Evolutionary conservation across 2,329 filamentous ascomycete genomes (phyloP).

Genomic region (Cylindrodendrum hubeiense): DNA sequence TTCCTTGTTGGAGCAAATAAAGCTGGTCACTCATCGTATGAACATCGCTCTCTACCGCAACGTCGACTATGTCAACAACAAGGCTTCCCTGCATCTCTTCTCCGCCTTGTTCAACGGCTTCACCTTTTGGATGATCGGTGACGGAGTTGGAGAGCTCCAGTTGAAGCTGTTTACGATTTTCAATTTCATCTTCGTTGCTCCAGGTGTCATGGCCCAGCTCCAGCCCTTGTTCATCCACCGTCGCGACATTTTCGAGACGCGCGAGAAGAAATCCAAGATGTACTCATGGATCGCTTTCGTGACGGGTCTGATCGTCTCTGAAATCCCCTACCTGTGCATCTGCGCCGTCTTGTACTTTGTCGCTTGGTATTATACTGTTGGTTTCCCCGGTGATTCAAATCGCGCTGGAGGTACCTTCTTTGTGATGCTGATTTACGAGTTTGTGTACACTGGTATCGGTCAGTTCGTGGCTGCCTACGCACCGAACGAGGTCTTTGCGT

Average conservation of each 20-base stretch:
- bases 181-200: constrained; percentile 73
- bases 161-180: constrained; percentile 70
- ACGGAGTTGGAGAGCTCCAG: constrained; percentile 64
- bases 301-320: constrained; percentile 62
- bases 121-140: constrained; percentile 70
- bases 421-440: constrained; percentile 70
- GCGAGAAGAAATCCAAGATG: constrained; percentile 72
- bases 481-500: constrained; percentile 70
- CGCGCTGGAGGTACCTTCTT: constrained; percentile 66
- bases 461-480: constrained; percentile 74
- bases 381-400: constrained; percentile 57
- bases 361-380: constrained; percentile 71
- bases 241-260: constrained; percentile 68
- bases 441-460: constrained; percentile 71
- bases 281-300: constrained; percentile 72
- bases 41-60: constrained; percentile 75
- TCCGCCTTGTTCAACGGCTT: constrained; percentile 72
- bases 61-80: constrained; percentile 75
- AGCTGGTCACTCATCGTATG: constrained; percentile 73
- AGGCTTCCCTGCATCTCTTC: constrained; percentile 67
- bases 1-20: constrained; percentile 72
- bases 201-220: constrained; percentile 68
- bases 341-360: constrained; percentile 62
- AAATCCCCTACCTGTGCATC: constrained; percentile 59
- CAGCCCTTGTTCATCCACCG: constrained; percentile 70